Evolutionary conservation across 2,329 filamentous ascomycete genomes (phyloP), one percentile per base, ranked within the genome.

Genomic region (Incumbomyces lentus): DNA sequence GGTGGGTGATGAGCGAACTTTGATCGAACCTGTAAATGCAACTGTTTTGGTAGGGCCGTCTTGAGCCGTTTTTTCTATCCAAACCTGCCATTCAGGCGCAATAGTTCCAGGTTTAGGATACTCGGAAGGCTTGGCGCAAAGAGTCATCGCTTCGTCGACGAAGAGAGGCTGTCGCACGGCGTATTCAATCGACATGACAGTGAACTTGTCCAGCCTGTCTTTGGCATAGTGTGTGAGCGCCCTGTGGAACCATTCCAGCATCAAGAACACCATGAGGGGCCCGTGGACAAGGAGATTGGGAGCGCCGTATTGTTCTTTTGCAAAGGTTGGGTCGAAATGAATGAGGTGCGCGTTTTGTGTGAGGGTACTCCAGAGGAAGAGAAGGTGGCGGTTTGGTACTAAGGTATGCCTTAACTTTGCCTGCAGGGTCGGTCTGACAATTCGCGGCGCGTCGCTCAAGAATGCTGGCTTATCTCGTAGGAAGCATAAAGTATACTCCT

Each of bases 261-360:
- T 80, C 5, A 96, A 69, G 0, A 82, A 81, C 34, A 93, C 73
- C 1, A 79, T 80, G 45, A 98, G 69, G 1, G 92, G 90, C 0
- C 92, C 92, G 59, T 96, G 92, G 46, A 96, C 85, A 13, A 96
- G 73, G 19, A 87, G 70, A 50, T 81, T 76, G 4, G 73, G 73
- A 61, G 93, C 81, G 10, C 84, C 84, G 63, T 96, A 92, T 11
- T 81, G 69, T 11, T 76, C 68, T 33, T 74, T 74, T 43, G 80
- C 81, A 65, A 86, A 93, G 36, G 73, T 60, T 1, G 73, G 75
- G 62, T 95, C 85, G 17, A 94, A 73, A 66, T 98, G 92, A 56
- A 98, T 95, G 13, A 76, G 73, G 65, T 98, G 92, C 1, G 87
- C 86, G 64, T 98, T 98, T 70, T 87, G 89, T 2, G 85, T 90